Evolutionary conservation across 164 flowering plant species (phyloP).

Genomic region (Piper betle): DNA sequence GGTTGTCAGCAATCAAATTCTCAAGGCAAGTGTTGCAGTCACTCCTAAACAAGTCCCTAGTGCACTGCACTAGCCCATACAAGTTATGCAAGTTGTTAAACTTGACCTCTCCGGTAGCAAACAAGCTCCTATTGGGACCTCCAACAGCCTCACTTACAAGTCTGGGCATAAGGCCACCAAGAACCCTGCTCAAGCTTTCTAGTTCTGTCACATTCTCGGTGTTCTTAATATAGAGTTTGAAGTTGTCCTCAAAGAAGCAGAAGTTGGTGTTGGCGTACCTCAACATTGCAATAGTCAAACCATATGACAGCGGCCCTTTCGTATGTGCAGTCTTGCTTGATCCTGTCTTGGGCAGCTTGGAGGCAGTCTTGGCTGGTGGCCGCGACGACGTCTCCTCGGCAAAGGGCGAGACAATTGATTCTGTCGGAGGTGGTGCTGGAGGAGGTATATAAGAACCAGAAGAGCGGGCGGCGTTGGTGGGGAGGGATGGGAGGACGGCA

Average conservation of each 20-base stretch:
- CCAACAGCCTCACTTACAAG: neutral
- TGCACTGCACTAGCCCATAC: slow-evolving; percentile 28
- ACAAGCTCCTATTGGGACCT: neutral
- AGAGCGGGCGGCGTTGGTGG: slow-evolving; percentile 1
- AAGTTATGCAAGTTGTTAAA: neutral
- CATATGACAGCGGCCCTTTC: slow-evolving; percentile 1
- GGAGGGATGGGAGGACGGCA: slow-evolving; percentile 1
- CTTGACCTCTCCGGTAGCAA: neutral
- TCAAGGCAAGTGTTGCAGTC: slow-evolving; percentile 21
- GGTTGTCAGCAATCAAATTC: neutral
- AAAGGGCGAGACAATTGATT: slow-evolving; percentile 5
- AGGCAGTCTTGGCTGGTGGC: slow-evolving; percentile 4
- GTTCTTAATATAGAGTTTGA: neutral
- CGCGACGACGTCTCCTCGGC: slow-evolving; percentile 6
- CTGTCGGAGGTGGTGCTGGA: neutral
- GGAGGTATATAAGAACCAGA: slow-evolving; percentile 1
- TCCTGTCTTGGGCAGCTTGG: neutral
- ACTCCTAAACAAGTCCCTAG: slow-evolving; percentile 15
- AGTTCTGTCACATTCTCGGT: neutral
- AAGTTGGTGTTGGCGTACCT: slow-evolving; percentile 4
- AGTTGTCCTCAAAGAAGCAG: neutral
- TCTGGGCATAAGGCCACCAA: neutral
- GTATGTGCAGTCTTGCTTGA: neutral
- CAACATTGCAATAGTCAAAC: slow-evolving; percentile 8
- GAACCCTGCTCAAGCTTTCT: neutral